A percentile compares a stretch with the other conserved stretches of the same genome.
phyloP scores from a whole-genome alignment of 345 rosid species.

The Eucalyptus sideroxylon region DNA sequence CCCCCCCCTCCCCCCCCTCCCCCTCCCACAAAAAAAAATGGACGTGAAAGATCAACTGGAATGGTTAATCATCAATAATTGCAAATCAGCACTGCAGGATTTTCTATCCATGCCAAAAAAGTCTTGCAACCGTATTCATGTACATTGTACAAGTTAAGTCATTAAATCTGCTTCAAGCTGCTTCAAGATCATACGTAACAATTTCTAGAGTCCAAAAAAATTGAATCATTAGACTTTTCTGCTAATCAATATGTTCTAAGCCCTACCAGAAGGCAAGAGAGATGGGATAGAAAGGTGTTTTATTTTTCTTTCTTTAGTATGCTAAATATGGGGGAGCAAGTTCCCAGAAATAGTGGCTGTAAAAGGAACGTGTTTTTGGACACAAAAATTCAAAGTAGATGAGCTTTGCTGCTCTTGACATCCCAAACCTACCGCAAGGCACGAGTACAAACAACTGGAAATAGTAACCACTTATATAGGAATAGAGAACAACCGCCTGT shows the following conservation, averaged over 20 bases:
- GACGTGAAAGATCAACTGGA: neutral
- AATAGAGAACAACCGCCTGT: neutral
- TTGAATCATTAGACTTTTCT: neutral
- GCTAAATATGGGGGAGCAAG: neutral
- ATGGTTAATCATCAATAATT: neutral
- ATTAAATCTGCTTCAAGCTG: neutral
- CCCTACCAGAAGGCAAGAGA: neutral
- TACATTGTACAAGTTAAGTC: neutral
- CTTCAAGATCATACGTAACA: neutral
- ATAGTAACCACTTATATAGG: neutral
- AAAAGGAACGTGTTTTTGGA: neutral
- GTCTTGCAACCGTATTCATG: neutral
- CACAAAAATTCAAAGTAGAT: neutral
- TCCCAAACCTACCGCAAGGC: neutral
- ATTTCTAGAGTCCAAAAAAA: neutral
- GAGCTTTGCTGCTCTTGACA: neutral
- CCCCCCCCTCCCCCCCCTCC: fast-evolving
- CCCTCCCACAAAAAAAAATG: neutral
- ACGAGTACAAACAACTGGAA: neutral
- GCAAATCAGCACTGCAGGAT: neutral
- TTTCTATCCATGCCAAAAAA: neutral
- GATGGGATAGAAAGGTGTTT: neutral
- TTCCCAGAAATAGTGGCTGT: neutral
- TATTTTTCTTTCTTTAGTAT: neutral
- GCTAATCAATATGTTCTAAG: neutral